A percentile compares a stretch with the other conserved stretches of the same genome.
Evolutionary conservation across 768 basidiomycete species (phyloP).

Genomic region (Suillus fuscotomentosus): DNA sequence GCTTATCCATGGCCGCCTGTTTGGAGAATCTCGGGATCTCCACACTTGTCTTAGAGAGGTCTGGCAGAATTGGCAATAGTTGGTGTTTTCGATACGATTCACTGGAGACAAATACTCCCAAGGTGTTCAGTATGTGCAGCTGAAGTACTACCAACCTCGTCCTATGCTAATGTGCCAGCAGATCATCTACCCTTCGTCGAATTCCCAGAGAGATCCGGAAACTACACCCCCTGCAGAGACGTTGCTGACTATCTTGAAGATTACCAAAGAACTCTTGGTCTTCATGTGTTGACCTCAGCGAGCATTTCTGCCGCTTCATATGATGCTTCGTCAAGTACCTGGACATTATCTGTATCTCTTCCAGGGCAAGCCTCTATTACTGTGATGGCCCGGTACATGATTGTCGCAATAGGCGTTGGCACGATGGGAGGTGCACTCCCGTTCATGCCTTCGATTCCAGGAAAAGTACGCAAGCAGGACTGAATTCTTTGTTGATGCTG

Average conservation of each 20-base stretch:
- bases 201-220: conserved; percentile 1
- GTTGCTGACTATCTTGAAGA: conserved; percentile 12
- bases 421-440: conserved; percentile 2
- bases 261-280: conserved; percentile 10
- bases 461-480: not conserved
- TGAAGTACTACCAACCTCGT: not conserved
- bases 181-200: conserved; percentile 8
- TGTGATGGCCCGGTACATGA: not conserved
- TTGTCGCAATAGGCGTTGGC: conserved; percentile 3
- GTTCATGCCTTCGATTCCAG: not conserved
- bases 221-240: conserved; percentile 1
- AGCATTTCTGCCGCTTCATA: conserved; percentile 1
- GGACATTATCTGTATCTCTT: not conserved
- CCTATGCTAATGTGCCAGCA: not conserved
- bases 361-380: not conserved
- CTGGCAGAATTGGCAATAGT: conserved; percentile 56
- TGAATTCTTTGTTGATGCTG: not conserved
- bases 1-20: conserved; percentile 19
- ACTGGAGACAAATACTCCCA: conserved; percentile 26
- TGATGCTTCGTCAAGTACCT: not conserved
- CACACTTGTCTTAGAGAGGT: conserved; percentile 61
- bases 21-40: conserved; percentile 46
- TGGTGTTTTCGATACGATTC: conserved; percentile 70
- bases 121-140: conserved; percentile 5
- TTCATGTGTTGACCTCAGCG: conserved; percentile 4